Evolutionary conservation across 306 rosid species (phyloP), one percentile per base, ranked within the genome.

Genomic region (Prunus salicina): DNA sequence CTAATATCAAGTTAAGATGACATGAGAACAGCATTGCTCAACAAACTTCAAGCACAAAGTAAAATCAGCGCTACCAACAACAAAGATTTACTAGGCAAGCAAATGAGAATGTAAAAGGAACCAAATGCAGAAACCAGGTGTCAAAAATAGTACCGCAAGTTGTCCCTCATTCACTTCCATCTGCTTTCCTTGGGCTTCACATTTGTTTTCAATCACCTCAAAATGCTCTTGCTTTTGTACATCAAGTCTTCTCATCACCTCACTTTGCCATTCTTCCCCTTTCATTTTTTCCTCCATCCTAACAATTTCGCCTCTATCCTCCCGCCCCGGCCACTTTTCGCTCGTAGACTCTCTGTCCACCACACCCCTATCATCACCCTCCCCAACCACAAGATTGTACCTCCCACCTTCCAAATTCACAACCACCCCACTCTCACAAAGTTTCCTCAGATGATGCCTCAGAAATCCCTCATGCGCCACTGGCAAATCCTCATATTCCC

Each of bases 381-480:
- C 67, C 62, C 53, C 47, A 47, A 38, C 71, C 72, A 18, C 24
- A 19, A 83, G 22, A 64, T 8, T 19, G 70, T 83, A 83, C 41
- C 9, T 32, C 69, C 73, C 79, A 63, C 76, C 78, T 25, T 80
- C 67, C 19, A 22, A 71, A 58, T 43, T 53, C 74, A 50, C 27
- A 28, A 83, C 25, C 84, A 76, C 82, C 14, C 87, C 64, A 15
- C 67, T 79, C 80, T 76, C 81, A 77, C 84, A 83, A 49, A 80
- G 82, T 58, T 76, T 80, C 58, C 83, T 71, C 82, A 83, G 62
- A 80, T 83, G 79, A 71, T 27, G 79, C 60, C 68, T 76, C 68
- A 83, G 14, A 73, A 76, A 61, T 13, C 45, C 69, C 22, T 75
- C 70, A 22, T 79, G 87, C 8, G 79, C 82, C 79, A 72, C 51